These are phyloP conservation scores for Dictyostelium firmibasis DNA, from an alignment of 78 protist species.

Conservation along the genomic window DNA sequence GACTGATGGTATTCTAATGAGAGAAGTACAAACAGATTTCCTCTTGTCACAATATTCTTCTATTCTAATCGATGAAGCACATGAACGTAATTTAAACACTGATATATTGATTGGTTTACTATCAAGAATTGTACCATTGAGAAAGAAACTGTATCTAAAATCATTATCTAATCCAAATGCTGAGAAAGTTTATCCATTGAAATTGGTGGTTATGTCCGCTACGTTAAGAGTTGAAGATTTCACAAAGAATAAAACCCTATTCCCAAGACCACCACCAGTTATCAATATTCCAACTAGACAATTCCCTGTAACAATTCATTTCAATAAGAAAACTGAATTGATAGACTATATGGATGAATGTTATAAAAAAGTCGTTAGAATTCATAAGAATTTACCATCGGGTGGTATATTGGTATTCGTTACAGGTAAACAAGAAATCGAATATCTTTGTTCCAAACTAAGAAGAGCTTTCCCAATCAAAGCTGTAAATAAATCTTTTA, in stretches of 20 bases:
- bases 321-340: slow-evolving; percentile 85
- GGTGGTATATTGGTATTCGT: slow-evolving; percentile 98
- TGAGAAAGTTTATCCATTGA: slow-evolving; percentile 87
- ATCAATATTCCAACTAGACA: slow-evolving; percentile 91
- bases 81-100: slow-evolving; percentile 90
- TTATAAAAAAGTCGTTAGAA: slow-evolving; percentile 83
- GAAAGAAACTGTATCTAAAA: slow-evolving; percentile 52
- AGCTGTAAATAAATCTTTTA: slow-evolving; percentile 15
- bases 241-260: slow-evolving; percentile 84
- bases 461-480: slow-evolving; percentile 56
- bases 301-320: slow-evolving; percentile 95
- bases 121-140: slow-evolving; percentile 96
- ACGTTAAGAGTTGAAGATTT: slow-evolving; percentile 96
- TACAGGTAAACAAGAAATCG: slow-evolving; percentile 96
- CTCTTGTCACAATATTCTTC: slow-evolving; percentile 88
- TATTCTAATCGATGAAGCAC: slow-evolving; percentile 99
- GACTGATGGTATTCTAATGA: slow-evolving; percentile 94
- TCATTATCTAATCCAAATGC: neutral
- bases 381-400: slow-evolving; percentile 92
- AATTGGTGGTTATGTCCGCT: slow-evolving; percentile 98
- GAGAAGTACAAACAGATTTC: slow-evolving; percentile 92
- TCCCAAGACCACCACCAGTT: slow-evolving; percentile 85
- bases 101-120: slow-evolving; percentile 98
- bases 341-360: slow-evolving; percentile 87
- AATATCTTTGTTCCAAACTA: slow-evolving; percentile 59